Conservation (phyloP, 2,329 filamentous ascomycete genomes). For the Geosmithia morbida region DNA sequence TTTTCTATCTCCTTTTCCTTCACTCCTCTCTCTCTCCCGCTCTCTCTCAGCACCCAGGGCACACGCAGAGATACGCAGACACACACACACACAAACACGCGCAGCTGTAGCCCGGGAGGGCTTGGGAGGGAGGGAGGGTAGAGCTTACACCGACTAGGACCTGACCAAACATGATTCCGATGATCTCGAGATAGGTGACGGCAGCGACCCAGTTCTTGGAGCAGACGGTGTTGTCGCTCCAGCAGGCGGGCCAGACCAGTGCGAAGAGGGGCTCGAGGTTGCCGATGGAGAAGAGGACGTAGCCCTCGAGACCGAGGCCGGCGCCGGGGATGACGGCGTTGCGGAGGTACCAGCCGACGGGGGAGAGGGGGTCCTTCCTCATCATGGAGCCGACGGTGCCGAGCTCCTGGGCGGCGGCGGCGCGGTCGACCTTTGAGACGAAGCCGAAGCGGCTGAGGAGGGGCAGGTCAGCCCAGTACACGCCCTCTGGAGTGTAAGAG, state of each 20-base stretch:
- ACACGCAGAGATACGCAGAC: too few species aligned
- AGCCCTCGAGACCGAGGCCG: conserved; percentile 84
- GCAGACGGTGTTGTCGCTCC: conserved; percentile 54
- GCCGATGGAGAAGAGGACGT: conserved; percentile 93
- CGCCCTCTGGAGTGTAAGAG: conserved; percentile 66
- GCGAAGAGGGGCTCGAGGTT: conserved; percentile 76
- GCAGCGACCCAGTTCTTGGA: conserved; percentile 67
- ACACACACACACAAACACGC: too few species aligned
- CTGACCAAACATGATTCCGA: conserved; percentile 91
- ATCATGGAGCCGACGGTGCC: conserved; percentile 58
- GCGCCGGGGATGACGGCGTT: conserved; percentile 89
- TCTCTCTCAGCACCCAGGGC: too few species aligned
- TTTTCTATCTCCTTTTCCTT: too few species aligned
- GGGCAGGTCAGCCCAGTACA: conserved; percentile 87
- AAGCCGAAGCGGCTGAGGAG: conserved; percentile 57
- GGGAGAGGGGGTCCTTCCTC: conserved; percentile 74
- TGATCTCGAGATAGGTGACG: conserved; percentile 83
- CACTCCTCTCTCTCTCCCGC: too few species aligned
- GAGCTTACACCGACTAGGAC: conserved; percentile 62
- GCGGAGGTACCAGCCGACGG: conserved; percentile 73
- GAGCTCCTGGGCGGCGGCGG: conserved; percentile 57
- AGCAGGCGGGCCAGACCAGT: conserved; percentile 64
- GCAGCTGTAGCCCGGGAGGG: not conserved
- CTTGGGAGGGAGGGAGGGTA: not conserved
- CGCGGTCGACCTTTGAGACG: conserved; percentile 56